Evolutionary conservation across 2,329 filamentous ascomycete species (phyloP).

Genomic region (Penicillium italicum): DNA sequence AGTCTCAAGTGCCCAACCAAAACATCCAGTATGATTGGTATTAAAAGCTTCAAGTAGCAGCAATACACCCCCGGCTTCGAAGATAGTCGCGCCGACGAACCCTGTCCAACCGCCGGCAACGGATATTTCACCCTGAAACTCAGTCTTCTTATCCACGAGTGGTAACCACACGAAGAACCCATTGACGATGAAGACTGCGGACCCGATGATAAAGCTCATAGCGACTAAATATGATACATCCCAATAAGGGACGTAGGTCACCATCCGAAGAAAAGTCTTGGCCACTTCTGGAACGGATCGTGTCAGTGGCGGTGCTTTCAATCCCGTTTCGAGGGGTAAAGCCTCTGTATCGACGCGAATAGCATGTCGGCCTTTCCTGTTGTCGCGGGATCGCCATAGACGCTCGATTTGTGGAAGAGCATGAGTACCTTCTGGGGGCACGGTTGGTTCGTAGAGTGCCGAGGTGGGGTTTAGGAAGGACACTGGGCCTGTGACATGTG

Average conservation of each 20-base stretch:
- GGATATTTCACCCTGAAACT: slow-evolving; percentile 52
- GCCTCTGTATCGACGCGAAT: slow-evolving; percentile 30
- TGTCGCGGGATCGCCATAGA: slow-evolving; percentile 47
- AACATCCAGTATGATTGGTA: slow-evolving; percentile 61
- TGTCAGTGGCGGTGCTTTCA: slow-evolving; percentile 34
- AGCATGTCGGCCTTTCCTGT: slow-evolving; percentile 48
- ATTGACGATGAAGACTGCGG: slow-evolving; percentile 56
- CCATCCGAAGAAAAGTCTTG: slow-evolving; percentile 47
- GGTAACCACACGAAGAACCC: slow-evolving; percentile 64
- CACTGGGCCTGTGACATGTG: slow-evolving; percentile 40
- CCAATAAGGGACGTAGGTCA: slow-evolving; percentile 52
- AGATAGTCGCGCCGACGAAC: slow-evolving; percentile 65
- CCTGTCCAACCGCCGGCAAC: slow-evolving; percentile 60
- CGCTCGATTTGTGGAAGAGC: slow-evolving; percentile 19
- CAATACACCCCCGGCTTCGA: slow-evolving; percentile 61
- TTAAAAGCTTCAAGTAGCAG: slow-evolving; percentile 68
- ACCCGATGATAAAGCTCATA: slow-evolving; percentile 53
- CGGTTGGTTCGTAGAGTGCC: slow-evolving; percentile 32
- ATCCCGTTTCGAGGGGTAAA: slow-evolving; percentile 19
- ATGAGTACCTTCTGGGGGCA: not conserved
- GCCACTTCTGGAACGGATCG: slow-evolving; percentile 30
- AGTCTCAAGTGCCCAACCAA: slow-evolving; percentile 64
- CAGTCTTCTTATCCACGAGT: slow-evolving; percentile 49
- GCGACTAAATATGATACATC: slow-evolving; percentile 57
- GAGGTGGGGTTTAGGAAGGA: slow-evolving; percentile 51